Evolutionary conservation across 208 protist genomes (phyloP).

Genomic region (Leishmania guyanensis): DNA sequence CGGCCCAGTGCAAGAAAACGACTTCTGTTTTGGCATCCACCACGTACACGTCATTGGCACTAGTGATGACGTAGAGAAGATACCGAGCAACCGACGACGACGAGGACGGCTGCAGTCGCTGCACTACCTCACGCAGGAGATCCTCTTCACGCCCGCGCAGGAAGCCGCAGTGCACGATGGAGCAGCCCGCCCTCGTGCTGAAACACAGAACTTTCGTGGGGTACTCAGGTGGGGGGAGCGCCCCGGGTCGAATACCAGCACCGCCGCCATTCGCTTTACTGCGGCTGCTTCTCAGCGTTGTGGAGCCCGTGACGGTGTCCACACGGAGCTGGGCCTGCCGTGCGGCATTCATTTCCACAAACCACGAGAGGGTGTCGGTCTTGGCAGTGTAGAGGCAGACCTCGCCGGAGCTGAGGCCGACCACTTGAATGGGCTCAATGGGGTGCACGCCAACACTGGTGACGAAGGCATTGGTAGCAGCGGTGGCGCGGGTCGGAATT

Average conservation of each 20-base stretch:
- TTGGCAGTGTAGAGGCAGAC: conserved; percentile 33
- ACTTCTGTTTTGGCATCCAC: conserved; percentile 33
- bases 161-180: conserved; percentile 38
- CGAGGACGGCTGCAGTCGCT: conserved; percentile 10
- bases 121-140: conserved; percentile 34
- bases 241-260: not conserved
- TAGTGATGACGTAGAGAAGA: conserved; percentile 36
- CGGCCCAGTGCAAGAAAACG: conserved; percentile 25
- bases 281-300: not conserved
- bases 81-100: conserved; percentile 16
- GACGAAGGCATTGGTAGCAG: conserved; percentile 20
- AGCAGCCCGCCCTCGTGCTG: conserved; percentile 8
- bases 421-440: conserved; percentile 34
- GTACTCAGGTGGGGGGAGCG: conserved; percentile 16
- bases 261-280: not conserved
- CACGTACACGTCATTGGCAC: conserved; percentile 31
- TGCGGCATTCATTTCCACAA: conserved; percentile 31
- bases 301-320: not conserved
- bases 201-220: conserved; percentile 33
- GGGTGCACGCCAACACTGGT: conserved; percentile 41
- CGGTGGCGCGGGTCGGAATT: not conserved
- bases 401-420: conserved; percentile 36
- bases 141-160: conserved; percentile 38
- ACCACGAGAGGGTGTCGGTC: conserved; percentile 36
- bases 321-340: conserved; percentile 15